Evolutionary conservation across 2,329 filamentous ascomycete species (phyloP), one percentile per base, ranked within the genome.

Genomic region (Aspergillus flavus): DNA sequence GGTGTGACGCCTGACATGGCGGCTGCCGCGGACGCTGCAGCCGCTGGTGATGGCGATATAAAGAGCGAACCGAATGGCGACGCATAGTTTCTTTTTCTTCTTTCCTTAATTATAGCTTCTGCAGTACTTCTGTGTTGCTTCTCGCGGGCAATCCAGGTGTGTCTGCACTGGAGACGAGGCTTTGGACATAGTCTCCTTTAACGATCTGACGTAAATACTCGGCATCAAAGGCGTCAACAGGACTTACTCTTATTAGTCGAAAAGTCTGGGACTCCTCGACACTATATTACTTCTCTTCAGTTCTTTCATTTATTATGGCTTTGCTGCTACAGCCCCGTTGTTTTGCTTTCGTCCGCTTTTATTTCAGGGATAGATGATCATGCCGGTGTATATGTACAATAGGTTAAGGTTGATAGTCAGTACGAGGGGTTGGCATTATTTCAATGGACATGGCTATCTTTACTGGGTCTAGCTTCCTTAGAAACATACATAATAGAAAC

Each of bases 1-100:
- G 78, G 76, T 34, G 74, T 79, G 26, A 80, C 77, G 2, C 73
- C 73, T 7, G 74, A 76, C 62, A 74, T 73, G 68, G 66, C 69
- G 21, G 64, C 67, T 1, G 74, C 71, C 12, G 75, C 74, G 19
- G 67, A 75, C 54, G 63, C 63, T 10, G 67, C 62, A 52, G 63
- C 61, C 32, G 66, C 69, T 30, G 70, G 64, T 11, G 75, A 76
- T 21, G 70, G 70, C 28, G 75, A 77, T 55, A 69, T 74, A 34
- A 79, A 79, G 67, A 73, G 72, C 53, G 76, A 78, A 64, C 39
- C 70, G 43, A 76, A 76, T 64, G 74, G 70, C 39, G 74, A 77
- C n/a, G 67, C 56, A 66, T 59, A 61, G 43, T 23, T 58, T 43
- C 34, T 21, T 50, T 16, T 34, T 39, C 14, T 54, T 57, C 55